Conservation (phyloP, 495 filamentous ascomycete species). For the Xylaria sp. region DNA sequence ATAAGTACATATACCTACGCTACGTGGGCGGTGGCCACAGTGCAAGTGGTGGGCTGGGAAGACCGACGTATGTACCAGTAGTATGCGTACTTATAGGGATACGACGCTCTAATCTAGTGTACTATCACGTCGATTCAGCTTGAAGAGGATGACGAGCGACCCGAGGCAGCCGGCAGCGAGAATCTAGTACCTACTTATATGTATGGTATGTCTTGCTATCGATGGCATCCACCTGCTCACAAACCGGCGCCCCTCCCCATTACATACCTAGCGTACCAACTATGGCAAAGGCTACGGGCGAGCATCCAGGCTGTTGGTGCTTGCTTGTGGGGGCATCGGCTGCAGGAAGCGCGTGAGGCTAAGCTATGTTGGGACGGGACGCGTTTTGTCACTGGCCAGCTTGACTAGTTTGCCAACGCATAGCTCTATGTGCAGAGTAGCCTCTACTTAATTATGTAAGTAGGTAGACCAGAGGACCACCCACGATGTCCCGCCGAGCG, state of each 20-base stretch:
- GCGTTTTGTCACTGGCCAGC: conserved; percentile 23
- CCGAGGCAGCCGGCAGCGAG: not conserved
- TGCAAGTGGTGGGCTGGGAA: too few species aligned
- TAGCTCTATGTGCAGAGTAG: too few species aligned
- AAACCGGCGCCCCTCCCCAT: not conserved
- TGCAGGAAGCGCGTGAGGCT: conserved; percentile 13
- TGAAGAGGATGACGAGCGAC: not conserved
- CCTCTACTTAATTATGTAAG: not conserved
- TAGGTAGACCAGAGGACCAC: not conserved
- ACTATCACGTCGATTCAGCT: not conserved
- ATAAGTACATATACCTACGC: not conserved
- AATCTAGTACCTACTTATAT: not conserved
- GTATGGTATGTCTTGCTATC: too few species aligned
- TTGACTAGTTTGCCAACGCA: conserved; percentile 26
- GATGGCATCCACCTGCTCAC: not conserved
- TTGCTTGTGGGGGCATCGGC: not conserved
- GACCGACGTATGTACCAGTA: too few species aligned
- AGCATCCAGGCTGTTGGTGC: not conserved
- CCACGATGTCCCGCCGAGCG: not conserved
- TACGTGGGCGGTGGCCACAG: not conserved
- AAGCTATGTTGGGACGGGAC: conserved; percentile 5
- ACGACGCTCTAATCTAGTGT: too few species aligned
- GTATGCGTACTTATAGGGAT: too few species aligned
- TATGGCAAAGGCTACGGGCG: not conserved
- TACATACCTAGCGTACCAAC: not conserved